Evolutionary conservation across 1,284 basidiomycete species (phyloP).

Genomic region (Ceratobasidium sp.): DNA sequence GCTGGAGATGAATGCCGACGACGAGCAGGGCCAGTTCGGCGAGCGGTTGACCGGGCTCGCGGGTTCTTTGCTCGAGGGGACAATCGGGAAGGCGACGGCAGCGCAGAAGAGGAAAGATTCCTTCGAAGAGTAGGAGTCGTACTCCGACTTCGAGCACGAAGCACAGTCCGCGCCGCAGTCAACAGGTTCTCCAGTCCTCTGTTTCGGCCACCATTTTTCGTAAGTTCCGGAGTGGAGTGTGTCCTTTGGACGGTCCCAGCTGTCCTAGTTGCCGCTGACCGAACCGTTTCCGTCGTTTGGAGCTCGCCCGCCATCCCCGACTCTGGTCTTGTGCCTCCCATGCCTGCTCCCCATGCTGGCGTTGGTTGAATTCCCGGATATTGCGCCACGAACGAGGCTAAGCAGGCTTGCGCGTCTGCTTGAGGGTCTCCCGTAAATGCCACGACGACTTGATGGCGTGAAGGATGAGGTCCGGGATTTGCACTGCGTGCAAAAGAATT

Average conservation of each 20-base stretch:
- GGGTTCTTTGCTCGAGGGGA: conserved; percentile 24
- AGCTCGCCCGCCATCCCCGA: conserved; percentile 13
- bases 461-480: neutral
- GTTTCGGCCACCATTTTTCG: neutral
- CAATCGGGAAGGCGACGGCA: conserved; percentile 36
- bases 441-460: conserved; percentile 25
- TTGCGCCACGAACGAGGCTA: conserved; percentile 43
- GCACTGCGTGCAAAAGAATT: neutral
- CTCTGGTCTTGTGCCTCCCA: neutral
- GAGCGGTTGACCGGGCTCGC: neutral
- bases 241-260: conserved; percentile 11
- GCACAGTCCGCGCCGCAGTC: conserved; percentile 37
- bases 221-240: conserved; percentile 31
- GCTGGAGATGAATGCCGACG: conserved; percentile 41
- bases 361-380: conserved; percentile 41
- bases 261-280: conserved; percentile 17
- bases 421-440: conserved; percentile 40
- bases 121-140: conserved; percentile 39
- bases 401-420: conserved; percentile 38
- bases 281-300: neutral
- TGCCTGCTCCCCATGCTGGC: conserved; percentile 16
- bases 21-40: neutral
- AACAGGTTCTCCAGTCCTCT: conserved; percentile 34
- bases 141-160: conserved; percentile 41
- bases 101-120: conserved; percentile 30